Percentiles rank a stretch among this genome's conserved stretches.
These are phyloP conservation scores for Prunus mongolica DNA, from an alignment of 306 rosid species.

Conservation along the genomic window DNA sequence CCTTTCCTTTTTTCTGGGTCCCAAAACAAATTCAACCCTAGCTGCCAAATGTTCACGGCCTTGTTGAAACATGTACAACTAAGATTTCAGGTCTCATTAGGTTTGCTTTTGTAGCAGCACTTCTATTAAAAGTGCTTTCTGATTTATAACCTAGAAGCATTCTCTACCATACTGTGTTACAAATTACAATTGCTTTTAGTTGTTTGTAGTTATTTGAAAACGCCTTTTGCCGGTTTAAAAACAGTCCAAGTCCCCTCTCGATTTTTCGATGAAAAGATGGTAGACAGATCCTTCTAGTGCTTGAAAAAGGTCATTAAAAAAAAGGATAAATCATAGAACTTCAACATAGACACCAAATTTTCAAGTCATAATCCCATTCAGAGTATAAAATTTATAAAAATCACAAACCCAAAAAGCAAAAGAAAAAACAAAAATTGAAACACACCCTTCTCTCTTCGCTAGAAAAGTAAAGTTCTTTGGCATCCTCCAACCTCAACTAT, in stretches of 20 bases:
- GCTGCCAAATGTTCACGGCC: not conserved
- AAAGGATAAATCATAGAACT: not conserved
- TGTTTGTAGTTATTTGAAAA: no score
- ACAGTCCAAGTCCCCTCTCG: no score
- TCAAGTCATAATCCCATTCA: not conserved
- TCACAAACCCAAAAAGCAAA: not conserved
- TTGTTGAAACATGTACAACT: not conserved
- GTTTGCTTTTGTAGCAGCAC: no score
- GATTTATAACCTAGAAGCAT: no score
- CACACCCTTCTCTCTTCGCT: constrained; percentile 15
- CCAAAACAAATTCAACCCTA: not conserved
- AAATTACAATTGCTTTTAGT: no score
- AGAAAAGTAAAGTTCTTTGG: constrained; percentile 49
- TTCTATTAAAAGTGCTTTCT: no score
- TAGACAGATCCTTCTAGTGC: not conserved
- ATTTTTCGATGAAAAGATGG: no score
- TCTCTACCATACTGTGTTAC: no score
- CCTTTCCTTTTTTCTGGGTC: not conserved
- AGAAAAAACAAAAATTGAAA: not conserved
- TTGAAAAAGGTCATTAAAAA: not conserved
- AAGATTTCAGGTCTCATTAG: no score
- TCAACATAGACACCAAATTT: not conserved
- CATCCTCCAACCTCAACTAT: not conserved
- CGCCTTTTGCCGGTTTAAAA: no score
- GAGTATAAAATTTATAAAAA: not conserved